Base-by-base conservation (phyloP, 495 filamentous ascomycete species). In the Staphylotrichum tortipilum region DNA sequence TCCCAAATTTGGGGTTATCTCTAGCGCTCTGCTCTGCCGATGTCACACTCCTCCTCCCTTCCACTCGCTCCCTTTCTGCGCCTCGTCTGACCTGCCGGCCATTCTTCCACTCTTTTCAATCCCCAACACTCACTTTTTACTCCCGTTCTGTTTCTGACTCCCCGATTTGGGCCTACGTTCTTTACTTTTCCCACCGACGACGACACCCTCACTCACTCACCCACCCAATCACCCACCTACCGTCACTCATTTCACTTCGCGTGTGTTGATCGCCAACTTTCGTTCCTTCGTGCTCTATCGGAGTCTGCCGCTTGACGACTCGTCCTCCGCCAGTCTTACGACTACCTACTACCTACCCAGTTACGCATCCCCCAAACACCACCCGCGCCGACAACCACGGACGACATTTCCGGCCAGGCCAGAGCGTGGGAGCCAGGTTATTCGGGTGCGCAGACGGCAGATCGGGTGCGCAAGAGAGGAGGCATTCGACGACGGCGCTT, bases 241-340 rank as follows among this genome's bases (percentile, higher is more conserved):
- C 41, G 23, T 44, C 54, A 46, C 54, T 61, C 36, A 44, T 52
- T 53, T 40, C 29, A 24, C 21, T 5, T 34, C 37, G n/a, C n/a
- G 29, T 31, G 54, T 53, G 58, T 58, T 53, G 51, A 55, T 50
- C 54, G 54, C 58, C 46, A 48, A 49, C 39, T 24, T 50, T 53
- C 47, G 19, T 28, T 52, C 58, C 47, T 44, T 43, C 31, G 26
- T 44, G 36, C 26, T n/a, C n/a, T n/a, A 18, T 48, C 22, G 39
- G 40, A 44, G 38, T 33, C 31, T 22, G 24, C 48, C 48, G 4
- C 31, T 6, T 18, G 29, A 44, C 39, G n/a, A 44, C 30, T 21
- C 18, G 19, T n/a, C n/a, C 23, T 24, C 17, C 22, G 19, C 7
- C 26, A 4, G 38, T 33, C 18, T 42, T 17, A 8, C 9, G 4